Percentiles rank a stretch among this genome's conserved stretches.
Evolutionary conservation across 1,284 basidiomycete species (phyloP).

Genomic region (Malassezia cuniculi): DNA sequence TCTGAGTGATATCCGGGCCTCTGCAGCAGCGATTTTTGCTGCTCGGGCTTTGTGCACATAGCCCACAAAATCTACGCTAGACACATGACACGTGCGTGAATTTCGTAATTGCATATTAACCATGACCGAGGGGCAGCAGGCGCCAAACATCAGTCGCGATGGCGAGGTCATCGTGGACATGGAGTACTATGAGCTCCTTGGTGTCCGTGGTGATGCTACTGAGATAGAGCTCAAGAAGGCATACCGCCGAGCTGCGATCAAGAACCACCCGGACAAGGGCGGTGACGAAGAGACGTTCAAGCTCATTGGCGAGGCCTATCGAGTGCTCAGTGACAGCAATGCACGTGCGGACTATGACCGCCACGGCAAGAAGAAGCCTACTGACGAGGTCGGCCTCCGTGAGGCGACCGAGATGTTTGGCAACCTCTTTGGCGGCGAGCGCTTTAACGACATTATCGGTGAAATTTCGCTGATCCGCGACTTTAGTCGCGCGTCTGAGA

Average conservation of each 20-base stretch:
- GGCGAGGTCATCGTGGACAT: constrained; percentile 42
- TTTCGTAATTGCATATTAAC: too few relatives aligned
- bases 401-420: constrained; percentile 46
- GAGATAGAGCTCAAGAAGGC: constrained; percentile 83
- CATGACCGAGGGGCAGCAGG: constrained; percentile 6
- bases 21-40: too few relatives aligned
- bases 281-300: constrained; percentile 41
- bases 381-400: constrained; percentile 42
- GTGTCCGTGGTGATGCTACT: constrained; percentile 37
- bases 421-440: constrained; percentile 43
- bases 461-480: constrained; percentile 45
- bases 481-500: constrained; percentile 45
- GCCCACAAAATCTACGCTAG: too few relatives aligned
- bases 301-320: constrained; percentile 53
- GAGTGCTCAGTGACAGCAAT: constrained; percentile 52
- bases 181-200: constrained; percentile 45
- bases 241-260: constrained; percentile 87
- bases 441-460: constrained; percentile 43
- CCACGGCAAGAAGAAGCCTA: constrained; percentile 61
- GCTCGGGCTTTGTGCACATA: too few relatives aligned
- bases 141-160: constrained; percentile 35
- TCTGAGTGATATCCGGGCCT: too few relatives aligned
- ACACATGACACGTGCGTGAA: too few relatives aligned
- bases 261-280: constrained; percentile 52
- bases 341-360: constrained; percentile 83